Conservation (phyloP, 257 asterid species). For the Solanum virginianum region DNA sequence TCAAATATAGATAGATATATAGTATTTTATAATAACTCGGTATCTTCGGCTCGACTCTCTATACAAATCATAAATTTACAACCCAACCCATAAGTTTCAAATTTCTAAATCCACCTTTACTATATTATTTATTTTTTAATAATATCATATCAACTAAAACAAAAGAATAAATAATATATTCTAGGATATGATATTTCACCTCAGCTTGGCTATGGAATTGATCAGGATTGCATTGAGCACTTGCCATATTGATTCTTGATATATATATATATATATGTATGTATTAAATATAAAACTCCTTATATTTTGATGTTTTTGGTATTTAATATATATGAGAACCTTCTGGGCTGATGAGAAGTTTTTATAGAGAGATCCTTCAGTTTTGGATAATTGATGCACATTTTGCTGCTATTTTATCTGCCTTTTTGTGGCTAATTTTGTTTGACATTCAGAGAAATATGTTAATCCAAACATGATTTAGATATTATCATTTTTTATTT, state of each 20-base stretch:
- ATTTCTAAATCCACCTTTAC: background rate
- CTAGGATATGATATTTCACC: background rate
- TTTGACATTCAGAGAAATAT: background rate
- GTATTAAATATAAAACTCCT: background rate
- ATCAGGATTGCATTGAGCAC: constrained; percentile 24
- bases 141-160: background rate
- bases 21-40: background rate
- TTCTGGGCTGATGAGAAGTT: background rate
- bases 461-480: background rate
- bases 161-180: background rate
- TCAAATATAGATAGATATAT: background rate
- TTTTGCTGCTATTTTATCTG: background rate
- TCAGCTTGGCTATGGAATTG: constrained; percentile 10
- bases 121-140: background rate
- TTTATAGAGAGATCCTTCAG: background rate
- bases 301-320: background rate
- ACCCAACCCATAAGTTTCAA: background rate
- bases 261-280: background rate
- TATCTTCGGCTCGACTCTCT: background rate
- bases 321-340: background rate
- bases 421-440: background rate
- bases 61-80: background rate
- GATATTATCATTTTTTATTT: background rate
- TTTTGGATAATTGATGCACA: background rate
- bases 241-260: constrained; percentile 24